Base-by-base conservation (phyloP, 768 basidiomycete species). In the Mycena epipterygia region DNA sequence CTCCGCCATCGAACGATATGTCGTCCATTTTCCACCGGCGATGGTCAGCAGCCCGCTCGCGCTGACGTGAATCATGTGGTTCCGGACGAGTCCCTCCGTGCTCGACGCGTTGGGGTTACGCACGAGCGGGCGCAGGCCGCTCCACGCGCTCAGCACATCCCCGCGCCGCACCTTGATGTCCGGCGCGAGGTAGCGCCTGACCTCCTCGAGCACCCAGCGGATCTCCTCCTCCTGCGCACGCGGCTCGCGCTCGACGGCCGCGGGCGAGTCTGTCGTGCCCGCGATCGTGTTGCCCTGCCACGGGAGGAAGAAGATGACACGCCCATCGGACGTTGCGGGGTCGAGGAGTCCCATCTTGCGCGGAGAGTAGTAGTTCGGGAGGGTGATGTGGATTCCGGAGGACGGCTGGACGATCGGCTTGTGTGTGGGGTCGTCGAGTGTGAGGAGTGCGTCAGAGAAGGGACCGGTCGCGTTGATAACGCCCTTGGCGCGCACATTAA, bases 231-330 rank as follows among this genome's bases (percentile, higher is more conserved):
- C 97, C 25, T 87, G 85, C 1, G 97, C 95, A 5, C 88, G 86
- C 6, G 97, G 97, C 73, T 96, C 90, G 41, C 87, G 78, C 17
- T 87, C 86, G 61, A 97, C 93, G 2, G 82, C 77, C 3, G 93
- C 90, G 0, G 93, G 92, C 0, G 93, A 87, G 79, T 99, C 97
- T 11, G 97, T 99, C 3, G 98, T 98, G 29, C 97, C 97, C 2
- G 97, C 97, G 71, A 99, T 96, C 44, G 96, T 96, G 84, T 93
- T 95, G 12, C 97, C 97, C 82, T 98, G 93, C 97, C 98, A 99
- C 0, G 97, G 97, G 13, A 99, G 89, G 89, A 99, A 98, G 88
- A 98, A 99, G 78, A 99, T 97, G 64, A 99, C 97, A 30, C 97
- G 93, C 0, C 97, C 97, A 73, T 99, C 97, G 0, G 94, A 95